These are phyloP conservation scores for Postia placenta DNA, from an alignment of 768 basidiomycete genomes.

Conservation along the genomic window DNA sequence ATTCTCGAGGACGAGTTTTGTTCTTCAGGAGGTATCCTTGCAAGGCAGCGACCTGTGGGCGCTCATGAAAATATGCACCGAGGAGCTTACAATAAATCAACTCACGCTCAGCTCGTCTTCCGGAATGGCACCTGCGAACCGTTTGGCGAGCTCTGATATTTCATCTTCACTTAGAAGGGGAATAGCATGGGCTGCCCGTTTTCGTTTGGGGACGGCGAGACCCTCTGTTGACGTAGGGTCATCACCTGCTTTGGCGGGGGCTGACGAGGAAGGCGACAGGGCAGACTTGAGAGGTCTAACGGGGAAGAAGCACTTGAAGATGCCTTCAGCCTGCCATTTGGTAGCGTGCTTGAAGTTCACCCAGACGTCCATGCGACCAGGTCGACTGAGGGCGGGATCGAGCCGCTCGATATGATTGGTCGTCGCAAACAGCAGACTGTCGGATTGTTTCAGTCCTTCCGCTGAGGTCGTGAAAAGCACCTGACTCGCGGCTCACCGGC, in stretches of 20 bases:
- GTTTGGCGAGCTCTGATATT: constrained; percentile 71
- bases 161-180: constrained; percentile 72
- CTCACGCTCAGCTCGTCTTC: constrained; percentile 84
- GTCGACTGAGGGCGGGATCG: constrained; percentile 82
- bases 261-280: constrained; percentile 8
- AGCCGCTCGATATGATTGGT: constrained; percentile 93
- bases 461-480: neutral
- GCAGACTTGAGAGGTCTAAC: constrained; percentile 33
- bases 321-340: constrained; percentile 89
- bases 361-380: constrained; percentile 92
- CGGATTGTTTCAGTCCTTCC: constrained; percentile 9
- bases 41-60: constrained; percentile 65
- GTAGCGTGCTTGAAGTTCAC: constrained; percentile 87
- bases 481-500: constrained; percentile 50
- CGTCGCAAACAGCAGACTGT: constrained; percentile 80
- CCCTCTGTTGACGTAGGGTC: constrained; percentile 42
- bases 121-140: constrained; percentile 77
- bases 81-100: too few relatives aligned
- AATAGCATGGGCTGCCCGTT: constrained; percentile 61
- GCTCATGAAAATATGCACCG: neutral
- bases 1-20: constrained; percentile 84
- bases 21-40: constrained; percentile 88
- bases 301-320: constrained; percentile 94
- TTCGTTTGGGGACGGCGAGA: constrained; percentile 62
- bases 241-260: constrained; percentile 10